Evolutionary conservation across 1,139 yeast genomes (phyloP), one percentile per base, ranked within the genome.

Genomic region (Suhomyces taliae): DNA sequence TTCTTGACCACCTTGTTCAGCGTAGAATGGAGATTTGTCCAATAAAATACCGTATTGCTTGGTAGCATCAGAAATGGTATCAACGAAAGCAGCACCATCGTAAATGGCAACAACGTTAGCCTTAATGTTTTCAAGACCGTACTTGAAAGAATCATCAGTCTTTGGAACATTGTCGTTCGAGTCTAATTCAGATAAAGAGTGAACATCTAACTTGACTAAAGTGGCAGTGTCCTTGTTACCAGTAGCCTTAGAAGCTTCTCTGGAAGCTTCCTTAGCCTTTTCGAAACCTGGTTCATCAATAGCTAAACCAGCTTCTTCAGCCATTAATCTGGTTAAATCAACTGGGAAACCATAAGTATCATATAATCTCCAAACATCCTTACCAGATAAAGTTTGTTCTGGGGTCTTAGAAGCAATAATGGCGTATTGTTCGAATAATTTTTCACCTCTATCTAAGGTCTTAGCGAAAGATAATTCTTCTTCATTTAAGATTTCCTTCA

Each of bases 341-440:
- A 90, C 97, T 37, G 99, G 99, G 87, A 93, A 93, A 48, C 99
- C 99, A 64, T 91, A 93, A n/a, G 99, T 95, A 62, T 93, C 99
- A 60, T 95, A 95, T 61, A 93, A 78, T 72, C 99, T 83, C 99
- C 99, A 93, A 37, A 93, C 99, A 64, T 93, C 97, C 61, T 82
- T 85, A 65, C 99, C 99, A 43, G 89, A 82, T 53, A 93, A 79
- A 37, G 87, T 81, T 67, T 85, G 91, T 53, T 80, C 82, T 42
- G 87, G 85, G 32, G 86, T 81, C 62, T 85, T 82, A 49, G 87
- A 76, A 46, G 98, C 96, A 60, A 83, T 81, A 41, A 81, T 80
- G 43, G 97, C 96, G 63, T 93, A 91, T 65, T 88, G 89, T 71
- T 93, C 97, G 60, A 93, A 93, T 62, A 93, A 77, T 69, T 89